Conservation (phyloP, 495 filamentous ascomycete species). For the Trichocladium antarcticum region DNA sequence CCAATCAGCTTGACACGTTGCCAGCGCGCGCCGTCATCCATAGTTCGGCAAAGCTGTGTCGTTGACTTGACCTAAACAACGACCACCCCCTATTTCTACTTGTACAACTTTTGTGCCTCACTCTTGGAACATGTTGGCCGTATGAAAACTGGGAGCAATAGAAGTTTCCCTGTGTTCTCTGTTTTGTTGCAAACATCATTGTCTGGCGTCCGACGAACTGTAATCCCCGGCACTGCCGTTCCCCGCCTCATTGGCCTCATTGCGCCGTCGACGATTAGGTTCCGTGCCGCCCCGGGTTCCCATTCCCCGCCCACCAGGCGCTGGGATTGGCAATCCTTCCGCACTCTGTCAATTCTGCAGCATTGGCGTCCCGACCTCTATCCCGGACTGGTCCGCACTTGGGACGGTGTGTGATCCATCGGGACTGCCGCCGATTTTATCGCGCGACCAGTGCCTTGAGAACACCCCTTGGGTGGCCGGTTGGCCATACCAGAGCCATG, state of each 20-base stretch:
- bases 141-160: not conserved
- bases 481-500: slow-evolving; percentile 26
- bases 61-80: slow-evolving; percentile 3
- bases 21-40: slow-evolving; percentile 13
- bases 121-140: not conserved
- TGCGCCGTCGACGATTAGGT: not conserved
- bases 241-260: not conserved
- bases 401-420: slow-evolving; percentile 2
- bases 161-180: not conserved
- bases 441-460: not conserved
- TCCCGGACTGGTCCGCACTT: not conserved
- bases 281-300: not conserved
- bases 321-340: not conserved
- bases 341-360: not conserved
- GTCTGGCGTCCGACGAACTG: not conserved
- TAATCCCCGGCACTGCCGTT: not conserved
- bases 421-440: not conserved
- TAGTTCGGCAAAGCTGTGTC: too few species aligned
- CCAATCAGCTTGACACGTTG: slow-evolving; percentile 10
- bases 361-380: slow-evolving; percentile 1
- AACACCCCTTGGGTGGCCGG: slow-evolving; percentile 25
- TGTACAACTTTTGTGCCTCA: not conserved
- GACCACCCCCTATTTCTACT: not conserved
- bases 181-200: not conserved
- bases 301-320: not conserved